A percentile compares a stretch with the other conserved stretches of the same genome.
These are phyloP conservation scores for Eudorina sp. DNA, from an alignment of 139 green algal genomes.

Conservation along the genomic window DNA sequence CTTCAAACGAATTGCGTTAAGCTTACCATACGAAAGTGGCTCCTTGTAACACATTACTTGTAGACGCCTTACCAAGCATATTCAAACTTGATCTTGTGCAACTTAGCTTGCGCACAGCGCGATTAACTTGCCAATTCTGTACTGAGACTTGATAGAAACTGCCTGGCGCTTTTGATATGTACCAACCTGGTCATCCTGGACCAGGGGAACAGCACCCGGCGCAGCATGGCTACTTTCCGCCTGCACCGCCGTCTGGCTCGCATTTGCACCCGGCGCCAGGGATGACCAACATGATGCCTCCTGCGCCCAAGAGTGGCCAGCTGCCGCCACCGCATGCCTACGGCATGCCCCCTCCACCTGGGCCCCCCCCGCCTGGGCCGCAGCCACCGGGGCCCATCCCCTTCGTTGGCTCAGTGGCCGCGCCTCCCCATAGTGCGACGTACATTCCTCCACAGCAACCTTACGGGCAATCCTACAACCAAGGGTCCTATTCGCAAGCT, in stretches of 20 bases:
- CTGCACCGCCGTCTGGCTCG: neutral
- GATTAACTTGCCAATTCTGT: neutral
- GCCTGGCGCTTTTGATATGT: neutral
- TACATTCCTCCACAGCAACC: neutral
- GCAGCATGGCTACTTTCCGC: slow-evolving; percentile 12
- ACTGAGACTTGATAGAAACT: neutral
- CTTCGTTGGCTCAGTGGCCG: slow-evolving; percentile 14
- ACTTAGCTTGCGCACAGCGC: neutral
- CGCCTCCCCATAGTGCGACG: neutral
- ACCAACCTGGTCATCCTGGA: neutral
- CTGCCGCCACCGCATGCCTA: slow-evolving; percentile 22
- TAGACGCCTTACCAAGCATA: too few species aligned
- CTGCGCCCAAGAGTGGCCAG: neutral
- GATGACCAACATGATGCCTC: neutral
- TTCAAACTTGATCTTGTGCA: slow-evolving; percentile 16
- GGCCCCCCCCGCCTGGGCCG: neutral
- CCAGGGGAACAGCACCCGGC: neutral
- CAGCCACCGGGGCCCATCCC: slow-evolving; percentile 7
- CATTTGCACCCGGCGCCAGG: slow-evolving; percentile 8
- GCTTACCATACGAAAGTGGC: too few species aligned
- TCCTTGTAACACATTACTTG: too few species aligned
- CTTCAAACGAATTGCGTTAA: too few species aligned
- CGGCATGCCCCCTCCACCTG: neutral
- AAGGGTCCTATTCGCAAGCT: neutral
- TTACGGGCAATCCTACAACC: neutral